A percentile compares a stretch with the other conserved stretches of the same genome.
phyloP scores from a whole-genome alignment of 2,329 filamentous ascomycete genomes.

The Cladosporium sphaerospermum region DNA sequence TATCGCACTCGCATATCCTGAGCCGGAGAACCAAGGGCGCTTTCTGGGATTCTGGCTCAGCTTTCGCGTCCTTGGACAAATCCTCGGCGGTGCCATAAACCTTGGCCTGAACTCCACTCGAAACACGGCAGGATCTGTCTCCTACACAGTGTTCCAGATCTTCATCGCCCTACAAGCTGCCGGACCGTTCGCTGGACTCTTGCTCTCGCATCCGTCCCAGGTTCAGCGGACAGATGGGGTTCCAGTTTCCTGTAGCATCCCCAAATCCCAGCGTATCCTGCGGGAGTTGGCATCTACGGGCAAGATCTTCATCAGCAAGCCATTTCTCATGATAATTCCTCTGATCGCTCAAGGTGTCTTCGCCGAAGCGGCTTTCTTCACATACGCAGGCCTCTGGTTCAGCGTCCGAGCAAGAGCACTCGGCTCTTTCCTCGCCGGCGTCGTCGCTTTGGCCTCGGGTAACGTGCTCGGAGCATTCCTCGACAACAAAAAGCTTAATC shows the following conservation, averaged over 20 bases:
- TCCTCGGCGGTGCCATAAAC: conserved; percentile 66
- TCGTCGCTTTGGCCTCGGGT: conserved; percentile 59
- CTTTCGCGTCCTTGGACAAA: conserved; percentile 57
- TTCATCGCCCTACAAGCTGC: conserved; percentile 65
- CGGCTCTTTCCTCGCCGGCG: conserved; percentile 63
- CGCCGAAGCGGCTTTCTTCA: conserved; percentile 66
- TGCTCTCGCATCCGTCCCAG: conserved; percentile 55
- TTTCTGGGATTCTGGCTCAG: conserved; percentile 64
- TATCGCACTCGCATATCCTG: conserved; percentile 66
- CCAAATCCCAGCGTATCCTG: conserved; percentile 44
- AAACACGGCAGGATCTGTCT: conserved; percentile 56
- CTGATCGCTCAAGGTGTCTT: conserved; percentile 68
- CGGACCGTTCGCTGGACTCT: conserved; percentile 58
- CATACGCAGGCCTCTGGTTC: conserved; percentile 58
- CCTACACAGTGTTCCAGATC: conserved; percentile 61
- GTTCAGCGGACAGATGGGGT: conserved; percentile 62
- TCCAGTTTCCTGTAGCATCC: conserved; percentile 54
- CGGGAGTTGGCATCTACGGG: conserved; percentile 55
- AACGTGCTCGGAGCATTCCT: conserved; percentile 62
- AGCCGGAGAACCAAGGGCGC: conserved; percentile 60
- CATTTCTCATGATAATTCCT: conserved; percentile 59
- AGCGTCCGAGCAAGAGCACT: conserved; percentile 62
- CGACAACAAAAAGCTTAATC: conserved; percentile 50
- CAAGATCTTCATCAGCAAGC: conserved; percentile 53
- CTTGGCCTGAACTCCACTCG: conserved; percentile 57